Evolutionary conservation across 306 rosid genomes (phyloP), one percentile per base, ranked within the genome.

Genomic region (Vigna trinervia): DNA sequence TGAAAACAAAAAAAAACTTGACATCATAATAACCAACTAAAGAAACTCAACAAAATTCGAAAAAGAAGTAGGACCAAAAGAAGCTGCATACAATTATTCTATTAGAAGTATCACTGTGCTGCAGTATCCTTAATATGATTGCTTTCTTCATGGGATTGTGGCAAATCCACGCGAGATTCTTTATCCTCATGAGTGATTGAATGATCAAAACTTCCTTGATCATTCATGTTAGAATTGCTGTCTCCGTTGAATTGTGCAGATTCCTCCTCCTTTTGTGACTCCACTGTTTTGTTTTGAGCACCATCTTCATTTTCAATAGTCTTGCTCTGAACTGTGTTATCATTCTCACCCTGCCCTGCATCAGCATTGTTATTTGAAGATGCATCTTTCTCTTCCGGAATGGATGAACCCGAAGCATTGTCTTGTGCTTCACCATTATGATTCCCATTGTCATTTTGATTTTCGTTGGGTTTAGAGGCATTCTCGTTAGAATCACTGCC

Each of bases 81-180:
- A 56, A 58, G 64, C 76, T 51, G 15, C 54, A 66, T 72, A 60
- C 81, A 83, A 32, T 71, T 73, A 28, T 59, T 19, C 79, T 67
- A 59, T 82, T 38, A 59, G 61, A 56, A 48, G 65, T 17, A 73
- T 89, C 83, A 87, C 90, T 84, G 90, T 43, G 87, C 81, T 48
- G 96, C 82, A 46, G 81, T 65, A 74, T 26, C 82, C 82, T 81
- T 88, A 3, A 56, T 77, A 79, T 48, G 78, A 68, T 63, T 84
- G 83, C 80, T 85, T 74, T 84, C 90, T 1, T 77, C 74, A 74
- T 74, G 85, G 85, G 85, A 84, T 65, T 89, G 91, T 1, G 89
- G 93, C 79, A 92, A 80, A 78, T 94, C 91, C 3, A 84, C 23
- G 6, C 81, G 83, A 82, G 89, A 86, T 46, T 87, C 81, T 69